phyloP scores from a whole-genome alignment of 495 filamentous ascomycete species.

The Evansstolkia leycettana region DNA sequence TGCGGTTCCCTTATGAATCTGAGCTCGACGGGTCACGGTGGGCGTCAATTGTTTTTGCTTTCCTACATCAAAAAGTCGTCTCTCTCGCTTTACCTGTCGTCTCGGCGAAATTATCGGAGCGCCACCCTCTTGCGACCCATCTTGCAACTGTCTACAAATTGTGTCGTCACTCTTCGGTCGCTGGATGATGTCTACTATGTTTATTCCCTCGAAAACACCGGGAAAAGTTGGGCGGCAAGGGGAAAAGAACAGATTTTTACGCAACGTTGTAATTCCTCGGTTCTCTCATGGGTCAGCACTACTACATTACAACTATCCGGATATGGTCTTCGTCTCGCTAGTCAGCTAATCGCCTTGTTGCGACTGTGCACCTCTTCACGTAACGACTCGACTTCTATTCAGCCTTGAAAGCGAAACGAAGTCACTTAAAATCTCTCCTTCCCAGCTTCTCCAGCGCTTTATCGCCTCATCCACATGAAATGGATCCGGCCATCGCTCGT shows the following conservation, averaged over 20 bases:
- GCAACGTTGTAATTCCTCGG: slow-evolving; percentile 37
- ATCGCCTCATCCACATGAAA: slow-evolving; percentile 2
- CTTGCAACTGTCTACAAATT: slow-evolving; percentile 19
- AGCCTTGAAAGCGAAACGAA: slow-evolving; percentile 17
- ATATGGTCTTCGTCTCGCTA: slow-evolving; percentile 25
- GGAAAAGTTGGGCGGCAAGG: slow-evolving; percentile 33
- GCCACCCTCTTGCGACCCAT: slow-evolving; percentile 21
- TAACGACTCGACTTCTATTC: slow-evolving; percentile 41
- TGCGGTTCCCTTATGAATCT: slow-evolving; percentile 12
- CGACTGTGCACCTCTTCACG: slow-evolving; percentile 26
- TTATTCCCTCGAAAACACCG: slow-evolving; percentile 29
- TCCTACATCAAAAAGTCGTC: slow-evolving; percentile 12
- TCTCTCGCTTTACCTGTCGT: slow-evolving; percentile 21
- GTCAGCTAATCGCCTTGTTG: slow-evolving; percentile 33
- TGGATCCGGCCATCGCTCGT: slow-evolving; percentile 13
- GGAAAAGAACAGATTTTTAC: slow-evolving; percentile 22
- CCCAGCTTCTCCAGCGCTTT: slow-evolving; percentile 4
- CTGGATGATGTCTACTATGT: slow-evolving; percentile 30
- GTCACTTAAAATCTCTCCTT: slow-evolving; percentile 11
- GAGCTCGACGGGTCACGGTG: slow-evolving; percentile 24
- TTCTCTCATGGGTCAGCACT: slow-evolving; percentile 38
- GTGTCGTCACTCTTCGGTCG: slow-evolving; percentile 26
- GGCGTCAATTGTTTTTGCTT: slow-evolving; percentile 21
- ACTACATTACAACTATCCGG: slow-evolving; percentile 27
- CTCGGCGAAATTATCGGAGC: slow-evolving; percentile 21